These are phyloP conservation scores for Colletotrichum neosansevieriae DNA, from an alignment of 2,329 filamentous ascomycete genomes.

Conservation along the genomic window DNA sequence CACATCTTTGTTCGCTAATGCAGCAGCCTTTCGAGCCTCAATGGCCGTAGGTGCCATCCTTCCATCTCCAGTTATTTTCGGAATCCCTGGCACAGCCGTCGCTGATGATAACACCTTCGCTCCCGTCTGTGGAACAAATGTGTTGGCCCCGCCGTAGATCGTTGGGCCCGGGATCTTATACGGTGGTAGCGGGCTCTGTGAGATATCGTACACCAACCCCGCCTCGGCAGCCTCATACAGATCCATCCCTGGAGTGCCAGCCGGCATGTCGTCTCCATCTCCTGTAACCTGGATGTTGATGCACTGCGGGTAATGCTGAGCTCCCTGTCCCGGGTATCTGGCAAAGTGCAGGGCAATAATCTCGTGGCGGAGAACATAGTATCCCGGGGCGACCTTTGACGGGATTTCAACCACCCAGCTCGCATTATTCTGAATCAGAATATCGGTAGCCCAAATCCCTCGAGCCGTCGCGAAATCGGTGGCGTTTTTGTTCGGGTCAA, in stretches of 20 bases:
- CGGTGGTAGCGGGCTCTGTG: too few relatives aligned
- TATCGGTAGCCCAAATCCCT: constrained; percentile 55
- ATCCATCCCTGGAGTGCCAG: too few relatives aligned
- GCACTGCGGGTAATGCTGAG: too few relatives aligned
- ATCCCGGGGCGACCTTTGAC: constrained; percentile 54
- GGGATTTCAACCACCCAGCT: constrained; percentile 62
- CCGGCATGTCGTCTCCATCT: too few relatives aligned
- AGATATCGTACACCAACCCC: too few relatives aligned
- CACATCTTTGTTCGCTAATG: background rate
- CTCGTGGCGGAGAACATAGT: constrained; percentile 68
- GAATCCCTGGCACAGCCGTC: background rate
- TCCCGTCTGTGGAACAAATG: constrained; percentile 19
- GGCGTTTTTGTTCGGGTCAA: constrained; percentile 43
- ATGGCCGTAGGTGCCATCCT: too few relatives aligned
- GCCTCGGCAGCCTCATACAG: too few relatives aligned
- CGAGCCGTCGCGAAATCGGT: constrained; percentile 39
- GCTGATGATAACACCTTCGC: background rate
- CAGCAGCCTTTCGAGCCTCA: too few relatives aligned
- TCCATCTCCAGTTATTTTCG: background rate
- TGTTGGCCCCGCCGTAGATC: too few relatives aligned
- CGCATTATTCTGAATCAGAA: constrained; percentile 66
- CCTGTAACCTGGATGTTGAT: too few relatives aligned
- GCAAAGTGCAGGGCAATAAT: constrained; percentile 53
- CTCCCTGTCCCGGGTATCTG: constrained; percentile 42
- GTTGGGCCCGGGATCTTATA: too few relatives aligned